Evolutionary conservation across 2,329 filamentous ascomycete genomes (phyloP), one percentile per base, ranked within the genome.

Genomic region (Ascochyta lentis): DNA sequence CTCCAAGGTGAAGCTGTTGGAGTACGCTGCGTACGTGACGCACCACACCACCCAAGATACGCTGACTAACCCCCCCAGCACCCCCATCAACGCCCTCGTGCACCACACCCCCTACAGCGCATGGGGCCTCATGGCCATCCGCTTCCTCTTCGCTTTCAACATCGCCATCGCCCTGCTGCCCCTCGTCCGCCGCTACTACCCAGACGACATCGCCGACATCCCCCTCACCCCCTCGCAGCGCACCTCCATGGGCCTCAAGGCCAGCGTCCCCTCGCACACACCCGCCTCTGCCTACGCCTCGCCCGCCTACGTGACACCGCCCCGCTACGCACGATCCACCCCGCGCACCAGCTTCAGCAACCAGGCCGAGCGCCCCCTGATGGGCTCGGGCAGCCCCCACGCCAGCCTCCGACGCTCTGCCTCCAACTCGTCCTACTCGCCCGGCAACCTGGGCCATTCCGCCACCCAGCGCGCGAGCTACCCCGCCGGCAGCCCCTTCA

Each of bases 181-280:
- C 2, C 83, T 96, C 12, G 77, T 92, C 67, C 85, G 88, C 60
- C 82, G 84, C 39, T 73, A 72, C 65, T 68, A 66, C 51, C 70
- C 70, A 64, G 95, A 98, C 75, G 84, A 92, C 60, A 84, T 97
- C 60, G 81, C 87, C 75, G 95, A 99, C 74, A 96, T 99, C 46
- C 87, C 94, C 58, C 84, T 99, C 63, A 97, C 94, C 0, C 88
- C 91, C n/a, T 87, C 88, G 12, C 95, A 98, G 79, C 89, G 94
- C 58, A 84, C 88, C 61, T 84, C 96, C 13, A 86, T 99, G 47
- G 93, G 92, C 43, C 85, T 99, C 3, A 84, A 89, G 35, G 88
- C 91, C 3, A 85, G 83, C 55, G 55, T 72, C n/a, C 16, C 83
- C 3, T 84, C 89, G 0, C 73, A 78, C 0, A 89, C 88, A 0